These are phyloP conservation scores for Chrysopogon serrulatus DNA, from an alignment of 176 grass and related monocot species.

Conservation along the genomic window DNA sequence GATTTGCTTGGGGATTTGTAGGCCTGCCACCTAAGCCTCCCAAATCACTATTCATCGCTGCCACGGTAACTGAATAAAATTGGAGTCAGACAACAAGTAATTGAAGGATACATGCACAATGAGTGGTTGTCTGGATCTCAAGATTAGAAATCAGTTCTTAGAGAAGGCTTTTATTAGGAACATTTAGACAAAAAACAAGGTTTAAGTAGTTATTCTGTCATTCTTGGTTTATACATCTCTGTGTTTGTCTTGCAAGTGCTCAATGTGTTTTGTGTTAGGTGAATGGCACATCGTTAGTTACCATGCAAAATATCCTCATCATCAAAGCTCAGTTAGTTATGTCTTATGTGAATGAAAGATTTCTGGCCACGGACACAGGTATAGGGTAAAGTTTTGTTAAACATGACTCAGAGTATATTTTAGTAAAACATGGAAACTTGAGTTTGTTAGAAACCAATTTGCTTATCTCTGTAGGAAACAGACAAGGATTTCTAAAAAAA, in stretches of 20 bases:
- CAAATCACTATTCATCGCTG: slow-evolving; percentile 40
- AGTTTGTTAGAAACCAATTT: neutral
- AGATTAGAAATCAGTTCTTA: neutral
- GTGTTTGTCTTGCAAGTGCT: neutral
- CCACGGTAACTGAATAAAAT: slow-evolving; percentile 22
- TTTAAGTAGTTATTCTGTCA: neutral
- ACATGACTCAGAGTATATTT: neutral
- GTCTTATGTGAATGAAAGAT: neutral
- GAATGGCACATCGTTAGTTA: neutral
- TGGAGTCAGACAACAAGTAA: slow-evolving; percentile 16
- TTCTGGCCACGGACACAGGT: neutral
- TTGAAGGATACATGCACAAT: neutral
- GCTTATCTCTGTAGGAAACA: neutral
- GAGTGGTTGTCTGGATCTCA: neutral
- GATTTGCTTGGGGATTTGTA: slow-evolving; percentile 41
- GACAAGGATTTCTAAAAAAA: neutral
- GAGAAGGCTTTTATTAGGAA: neutral
- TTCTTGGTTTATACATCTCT: neutral
- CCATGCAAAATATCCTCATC: neutral
- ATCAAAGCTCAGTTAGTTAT: neutral
- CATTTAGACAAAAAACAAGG: neutral
- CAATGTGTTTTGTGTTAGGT: neutral
- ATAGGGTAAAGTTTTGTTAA: neutral
- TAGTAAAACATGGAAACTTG: neutral
- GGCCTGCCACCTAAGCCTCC: slow-evolving; percentile 9